These are phyloP conservation scores for Wickerhamiella infanticola DNA, from an alignment of 1,139 yeast species.

Conservation along the genomic window DNA sequence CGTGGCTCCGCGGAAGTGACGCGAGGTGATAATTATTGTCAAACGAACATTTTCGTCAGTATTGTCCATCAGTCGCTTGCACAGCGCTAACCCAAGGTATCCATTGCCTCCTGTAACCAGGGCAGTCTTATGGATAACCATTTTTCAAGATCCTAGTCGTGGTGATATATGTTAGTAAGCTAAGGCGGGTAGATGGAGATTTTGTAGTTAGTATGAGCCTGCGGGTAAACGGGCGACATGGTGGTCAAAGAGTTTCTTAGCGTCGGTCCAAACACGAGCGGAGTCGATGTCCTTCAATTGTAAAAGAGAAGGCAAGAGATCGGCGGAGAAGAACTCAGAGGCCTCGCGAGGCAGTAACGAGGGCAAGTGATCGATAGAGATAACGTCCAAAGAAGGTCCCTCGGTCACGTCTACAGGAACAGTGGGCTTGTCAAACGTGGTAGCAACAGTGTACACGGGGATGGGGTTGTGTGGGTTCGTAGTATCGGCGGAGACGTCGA, in stretches of 20 bases:
- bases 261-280: slow-evolving; percentile 86
- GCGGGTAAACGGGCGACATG: slow-evolving; percentile 36
- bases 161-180: neutral
- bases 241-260: slow-evolving; percentile 65
- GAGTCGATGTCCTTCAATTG: slow-evolving; percentile 65
- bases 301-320: slow-evolving; percentile 74
- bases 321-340: slow-evolving; percentile 75
- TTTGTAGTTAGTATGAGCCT: neutral
- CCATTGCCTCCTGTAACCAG: slow-evolving; percentile 44
- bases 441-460: slow-evolving; percentile 81
- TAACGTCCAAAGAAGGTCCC: slow-evolving; percentile 68
- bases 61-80: slow-evolving; percentile 55
- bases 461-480: slow-evolving; percentile 97
- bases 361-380: slow-evolving; percentile 96
- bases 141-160: neutral
- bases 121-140: slow-evolving; percentile 11
- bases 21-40: slow-evolving; percentile 73
- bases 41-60: slow-evolving; percentile 38
- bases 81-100: slow-evolving; percentile 74
- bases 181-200: neutral
- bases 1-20: slow-evolving; percentile 72
- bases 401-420: slow-evolving; percentile 59
- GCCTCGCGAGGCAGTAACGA: slow-evolving; percentile 93
- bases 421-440: slow-evolving; percentile 83
- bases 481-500: slow-evolving; percentile 96